Base-by-base conservation (phyloP, 306 rosid species). In the Gillenia trifoliata region DNA sequence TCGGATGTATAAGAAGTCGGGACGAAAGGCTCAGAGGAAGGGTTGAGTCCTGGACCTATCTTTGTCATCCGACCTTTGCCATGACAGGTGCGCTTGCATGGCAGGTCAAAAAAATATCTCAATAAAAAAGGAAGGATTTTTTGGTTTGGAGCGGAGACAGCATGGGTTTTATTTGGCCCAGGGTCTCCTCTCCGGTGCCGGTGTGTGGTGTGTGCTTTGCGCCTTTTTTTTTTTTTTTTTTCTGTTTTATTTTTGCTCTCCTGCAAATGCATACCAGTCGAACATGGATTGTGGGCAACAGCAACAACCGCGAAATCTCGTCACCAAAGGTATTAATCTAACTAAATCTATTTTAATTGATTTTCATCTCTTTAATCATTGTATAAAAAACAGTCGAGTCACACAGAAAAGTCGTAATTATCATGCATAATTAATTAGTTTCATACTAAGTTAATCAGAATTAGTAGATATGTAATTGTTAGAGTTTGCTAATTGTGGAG, bases 1-100 rank as follows among this genome's bases (percentile, higher is more conserved):
- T 1, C 54, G 78, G 82, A 72, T 78, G 82, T 78, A 10, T 38
- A 66, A 72, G 82, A 59, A 30, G 45, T 55, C 31, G 34, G 70
- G 36, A 17, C 23, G 31, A 47, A 20, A 1, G 50, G 8, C 22
- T 52, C n/a, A 3, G 34, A 3, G 43, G 73, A 19, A 25, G 60
- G 23, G 82, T 16, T 1, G 77, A 28, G 70, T 56, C 64, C 29
- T 66, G 47, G 12, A 70, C 17, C 16, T 67, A 72, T 85, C 86
- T 84, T 80, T 89, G 87, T 89, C 87, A 81, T 89, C 90, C 86
- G 93, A 83, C 97, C 92, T 91, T 91, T 91, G 97, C 93, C 97
- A 89, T 89, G 97, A 11, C 88, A 74, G 93, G 97, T 91, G 97
- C 89, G 97, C 93, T 91, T 89, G 97, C 93, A 73, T 91, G 92